A percentile compares a stretch with the other conserved stretches of the same genome.
These are phyloP conservation scores for Tetrahymena malaccensis DNA, from an alignment of 73 alveolate species.

Conservation along the genomic window DNA sequence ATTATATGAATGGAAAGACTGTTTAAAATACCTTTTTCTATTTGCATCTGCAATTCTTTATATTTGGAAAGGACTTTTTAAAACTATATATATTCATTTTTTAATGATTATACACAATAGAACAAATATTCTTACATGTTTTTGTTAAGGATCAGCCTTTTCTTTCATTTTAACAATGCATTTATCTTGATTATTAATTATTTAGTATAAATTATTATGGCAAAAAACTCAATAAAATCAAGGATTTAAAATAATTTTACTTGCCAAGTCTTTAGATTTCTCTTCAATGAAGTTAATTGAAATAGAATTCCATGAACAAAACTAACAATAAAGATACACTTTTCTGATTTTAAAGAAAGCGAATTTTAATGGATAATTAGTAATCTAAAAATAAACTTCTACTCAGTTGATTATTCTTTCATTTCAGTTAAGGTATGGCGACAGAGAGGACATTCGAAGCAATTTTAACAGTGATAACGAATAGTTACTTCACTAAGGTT, in stretches of 20 bases:
- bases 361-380: not conserved
- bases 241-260: not conserved
- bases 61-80: not conserved
- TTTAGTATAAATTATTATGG: not conserved
- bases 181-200: not conserved
- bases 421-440: not conserved
- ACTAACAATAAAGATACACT: not conserved
- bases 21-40: not conserved
- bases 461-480: not conserved
- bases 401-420: not conserved
- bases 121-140: not conserved
- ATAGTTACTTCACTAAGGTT: not conserved
- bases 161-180: not conserved
- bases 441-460: not conserved
- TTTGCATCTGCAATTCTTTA: not conserved
- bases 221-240: not conserved
- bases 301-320: not conserved
- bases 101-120: not conserved
- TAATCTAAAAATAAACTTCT: not conserved
- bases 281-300: not conserved
- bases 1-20: too few relatives aligned
- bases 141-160: not conserved
- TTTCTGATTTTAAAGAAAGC: not conserved
- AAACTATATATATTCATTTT: not conserved
- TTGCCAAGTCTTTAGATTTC: not conserved